A percentile compares a stretch with the other conserved stretches of the same genome.
Conservation (phyloP, 768 basidiomycete species). For the Lactarius trivialis region DNA sequence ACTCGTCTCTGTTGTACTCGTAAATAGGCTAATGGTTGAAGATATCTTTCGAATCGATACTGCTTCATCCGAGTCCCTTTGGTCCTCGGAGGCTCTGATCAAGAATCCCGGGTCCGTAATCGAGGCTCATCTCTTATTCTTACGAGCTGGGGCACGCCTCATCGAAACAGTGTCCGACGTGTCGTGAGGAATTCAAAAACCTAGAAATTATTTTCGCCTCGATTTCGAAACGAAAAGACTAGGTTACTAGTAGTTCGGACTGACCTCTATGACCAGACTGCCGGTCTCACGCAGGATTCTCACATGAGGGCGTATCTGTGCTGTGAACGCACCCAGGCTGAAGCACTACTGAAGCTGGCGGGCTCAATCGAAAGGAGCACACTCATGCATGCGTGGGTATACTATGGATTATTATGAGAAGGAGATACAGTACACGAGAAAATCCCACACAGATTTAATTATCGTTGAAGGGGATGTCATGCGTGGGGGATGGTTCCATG, state of each 20-base stretch:
- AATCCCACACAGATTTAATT: neutral
- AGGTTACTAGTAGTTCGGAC: too few relatives aligned
- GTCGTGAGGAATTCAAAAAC: constrained; percentile 52
- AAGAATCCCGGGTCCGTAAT: constrained; percentile 48
- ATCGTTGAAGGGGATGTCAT: neutral
- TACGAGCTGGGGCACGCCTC: constrained; percentile 58
- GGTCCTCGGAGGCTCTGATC: constrained; percentile 61
- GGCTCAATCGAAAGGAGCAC: too few relatives aligned
- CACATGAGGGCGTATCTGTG: too few relatives aligned
- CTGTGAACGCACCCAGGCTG: too few relatives aligned
- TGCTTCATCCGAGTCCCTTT: constrained; percentile 54
- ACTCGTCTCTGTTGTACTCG: neutral
- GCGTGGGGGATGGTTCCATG: neutral
- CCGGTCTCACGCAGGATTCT: too few relatives aligned
- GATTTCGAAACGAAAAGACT: too few relatives aligned
- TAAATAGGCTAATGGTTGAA: neutral
- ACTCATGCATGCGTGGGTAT: too few relatives aligned
- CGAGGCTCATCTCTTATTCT: constrained; percentile 54
- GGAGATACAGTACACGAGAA: too few relatives aligned
- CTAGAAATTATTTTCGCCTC: too few relatives aligned
- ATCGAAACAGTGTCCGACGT: constrained; percentile 65
- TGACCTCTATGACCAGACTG: too few relatives aligned
- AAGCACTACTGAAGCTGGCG: too few relatives aligned
- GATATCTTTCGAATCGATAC: constrained; percentile 42
- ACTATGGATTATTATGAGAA: too few relatives aligned